Evolutionary conservation across 2,329 filamentous ascomycete genomes (phyloP).

Genomic region (Penicillium sp.): DNA sequence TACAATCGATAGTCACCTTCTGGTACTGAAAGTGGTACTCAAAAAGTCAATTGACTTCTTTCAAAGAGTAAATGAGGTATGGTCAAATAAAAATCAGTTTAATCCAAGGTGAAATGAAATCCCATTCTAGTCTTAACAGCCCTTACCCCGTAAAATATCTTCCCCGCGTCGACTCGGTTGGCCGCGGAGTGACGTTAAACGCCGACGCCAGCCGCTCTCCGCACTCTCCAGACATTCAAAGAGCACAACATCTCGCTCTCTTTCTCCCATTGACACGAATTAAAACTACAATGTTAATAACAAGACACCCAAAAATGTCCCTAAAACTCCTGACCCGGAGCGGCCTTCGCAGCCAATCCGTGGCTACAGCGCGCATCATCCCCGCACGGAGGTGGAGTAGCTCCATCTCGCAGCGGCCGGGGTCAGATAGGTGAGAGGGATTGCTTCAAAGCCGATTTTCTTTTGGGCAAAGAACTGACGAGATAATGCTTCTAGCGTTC

Average conservation of each 20-base stretch:
- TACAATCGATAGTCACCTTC: not conserved
- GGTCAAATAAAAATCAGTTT: not conserved
- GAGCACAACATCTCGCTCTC: slow-evolving; percentile 4
- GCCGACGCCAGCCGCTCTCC: slow-evolving; percentile 34
- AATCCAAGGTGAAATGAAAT: not conserved
- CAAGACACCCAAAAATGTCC: slow-evolving; percentile 16
- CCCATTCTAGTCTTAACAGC: no score
- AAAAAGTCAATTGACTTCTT: not conserved
- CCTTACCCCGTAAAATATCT: not conserved
- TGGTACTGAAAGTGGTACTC: not conserved
- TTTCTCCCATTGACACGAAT: slow-evolving; percentile 1
- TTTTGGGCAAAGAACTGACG: slow-evolving; percentile 1
- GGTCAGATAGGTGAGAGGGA: slow-evolving; percentile 56
- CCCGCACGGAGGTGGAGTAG: slow-evolving; percentile 48
- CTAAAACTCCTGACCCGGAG: slow-evolving; percentile 18
- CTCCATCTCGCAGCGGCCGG: slow-evolving; percentile 58
- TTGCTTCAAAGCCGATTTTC: not conserved
- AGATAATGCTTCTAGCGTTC: slow-evolving; percentile 46
- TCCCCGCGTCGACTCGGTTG: slow-evolving; percentile 12
- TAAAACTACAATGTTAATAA: slow-evolving; percentile 5
- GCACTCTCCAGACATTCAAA: slow-evolving; percentile 11
- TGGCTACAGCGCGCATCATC: slow-evolving; percentile 10
- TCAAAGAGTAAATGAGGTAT: not conserved
- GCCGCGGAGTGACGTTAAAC: slow-evolving; percentile 9
- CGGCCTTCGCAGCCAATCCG: not conserved